Conservation (phyloP, 2,329 filamentous ascomycete species). For the Albifimbria verrucaria region DNA sequence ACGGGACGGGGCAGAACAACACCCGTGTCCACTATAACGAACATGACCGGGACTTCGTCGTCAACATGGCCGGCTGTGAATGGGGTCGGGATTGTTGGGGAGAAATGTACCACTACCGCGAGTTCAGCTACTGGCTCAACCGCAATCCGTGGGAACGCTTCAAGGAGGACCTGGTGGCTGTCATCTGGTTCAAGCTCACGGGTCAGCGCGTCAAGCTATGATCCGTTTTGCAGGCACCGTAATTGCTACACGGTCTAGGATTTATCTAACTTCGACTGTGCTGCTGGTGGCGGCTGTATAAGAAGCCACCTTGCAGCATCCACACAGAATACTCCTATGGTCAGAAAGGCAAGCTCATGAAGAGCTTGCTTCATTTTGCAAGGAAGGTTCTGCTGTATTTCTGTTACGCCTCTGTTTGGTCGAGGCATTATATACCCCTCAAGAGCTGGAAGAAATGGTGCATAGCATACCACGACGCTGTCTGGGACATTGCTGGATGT, state of each 20-base stretch:
- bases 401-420: background rate
- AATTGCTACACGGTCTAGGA: no score
- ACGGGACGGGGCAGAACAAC: constrained; percentile 62
- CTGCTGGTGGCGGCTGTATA: no score
- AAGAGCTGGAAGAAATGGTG: background rate
- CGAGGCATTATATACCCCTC: background rate
- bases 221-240: no score
- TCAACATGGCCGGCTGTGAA: constrained; percentile 98
- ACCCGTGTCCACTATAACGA: constrained; percentile 81
- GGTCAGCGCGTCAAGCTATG: constrained; percentile 58
- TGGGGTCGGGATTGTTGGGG: constrained; percentile 97
- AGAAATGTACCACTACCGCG: constrained; percentile 94
- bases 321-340: no score
- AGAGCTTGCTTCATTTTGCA: no score
- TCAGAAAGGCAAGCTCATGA: no score
- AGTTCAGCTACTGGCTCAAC: constrained; percentile 88
- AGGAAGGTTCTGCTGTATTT: background rate
- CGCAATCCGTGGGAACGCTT: constrained; percentile 75
- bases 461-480: no score
- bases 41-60: constrained; percentile 83
- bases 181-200: constrained; percentile 61
- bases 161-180: constrained; percentile 62
- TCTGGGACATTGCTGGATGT: no score
- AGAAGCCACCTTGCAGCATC: no score
- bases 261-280: no score